Conservation (phyloP, 345 rosid species). For the Boechera stricta region DNA sequence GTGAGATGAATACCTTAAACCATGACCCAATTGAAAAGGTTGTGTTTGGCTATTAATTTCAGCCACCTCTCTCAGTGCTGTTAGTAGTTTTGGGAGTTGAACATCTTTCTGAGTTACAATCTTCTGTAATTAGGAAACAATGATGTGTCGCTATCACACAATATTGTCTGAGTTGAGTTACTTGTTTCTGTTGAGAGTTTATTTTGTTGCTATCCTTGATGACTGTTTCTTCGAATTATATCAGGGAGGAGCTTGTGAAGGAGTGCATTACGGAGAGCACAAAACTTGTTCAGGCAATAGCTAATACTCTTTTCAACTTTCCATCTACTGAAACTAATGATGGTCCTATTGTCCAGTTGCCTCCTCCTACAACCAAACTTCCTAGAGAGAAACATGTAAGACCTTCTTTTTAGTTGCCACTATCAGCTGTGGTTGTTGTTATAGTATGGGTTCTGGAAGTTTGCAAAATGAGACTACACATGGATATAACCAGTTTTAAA, state of each 20-base stretch:
- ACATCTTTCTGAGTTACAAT: neutral
- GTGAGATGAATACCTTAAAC: neutral
- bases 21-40: neutral
- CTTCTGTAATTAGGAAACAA: neutral
- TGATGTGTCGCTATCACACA: neutral
- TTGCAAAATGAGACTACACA: neutral
- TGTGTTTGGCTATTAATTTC: neutral
- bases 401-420: conserved; percentile 5
- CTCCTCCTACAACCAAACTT: conserved; percentile 70
- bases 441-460: neutral
- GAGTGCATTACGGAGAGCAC: conserved; percentile 66
- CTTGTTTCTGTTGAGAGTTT: conserved; percentile 16
- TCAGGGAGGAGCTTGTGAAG: conserved; percentile 72
- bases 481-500: neutral
- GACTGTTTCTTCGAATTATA: neutral
- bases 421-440: neutral
- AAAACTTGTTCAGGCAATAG: conserved; percentile 76
- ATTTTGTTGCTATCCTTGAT: conserved; percentile 15
- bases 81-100: neutral
- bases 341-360: conserved; percentile 84
- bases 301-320: conserved; percentile 66
- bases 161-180: conserved; percentile 2
- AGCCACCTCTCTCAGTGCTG: neutral
- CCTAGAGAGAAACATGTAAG: conserved; percentile 91
- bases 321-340: conserved; percentile 78